Base-by-base conservation (phyloP, 176 grass and related monocot genomes). In the Lolium perenne region DNA sequence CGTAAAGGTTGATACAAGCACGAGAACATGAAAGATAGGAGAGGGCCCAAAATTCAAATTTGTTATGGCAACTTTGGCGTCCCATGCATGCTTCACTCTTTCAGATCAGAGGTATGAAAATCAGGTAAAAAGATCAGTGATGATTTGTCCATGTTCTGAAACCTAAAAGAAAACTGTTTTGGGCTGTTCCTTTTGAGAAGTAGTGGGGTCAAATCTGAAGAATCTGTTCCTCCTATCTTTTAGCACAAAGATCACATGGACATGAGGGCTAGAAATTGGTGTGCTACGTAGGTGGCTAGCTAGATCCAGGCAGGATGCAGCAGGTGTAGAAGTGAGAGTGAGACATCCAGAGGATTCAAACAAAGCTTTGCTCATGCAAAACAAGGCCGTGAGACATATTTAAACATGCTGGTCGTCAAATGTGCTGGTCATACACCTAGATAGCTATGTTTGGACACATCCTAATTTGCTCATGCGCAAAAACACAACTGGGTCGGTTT, bases 201-300 rank as follows among this genome's bases (percentile, higher is more conserved):
- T 3, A 49, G 62, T 67, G 83, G 41, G 84, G 84, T 77, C 80
- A 92, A 89, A 81, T 76, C 69, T 32, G 71, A 29, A 87, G 80
- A 69, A 89, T 82, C 80, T 57, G 10, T 53, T 82, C 43, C 40
- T 26, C 58, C 25, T 43, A 61, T 90, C 74, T 53, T 80, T 55
- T 68, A 66, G 4, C 80, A 49, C 69, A 89, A 87, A 83, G 50
- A 71, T 84, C 91, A 92, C 84, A 84, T 89, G 91, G 74, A 56
- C 45, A 64, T 15, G 67, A 23, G 71, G 14, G 71, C 22, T 59
- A 69, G 53, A 76, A 76, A 56, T 47, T 61, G 41, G 65, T 38
- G 10, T 12, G 45, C 22, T 48, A 17, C 14, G 17, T 53, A 22
- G 45, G 57, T 51, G 57, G 18, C 41, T 8, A 45, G 32, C 32